These are phyloP conservation scores for Moesziomyces aphidis DNA, from an alignment of 1,284 basidiomycete genomes.

Conservation along the genomic window DNA sequence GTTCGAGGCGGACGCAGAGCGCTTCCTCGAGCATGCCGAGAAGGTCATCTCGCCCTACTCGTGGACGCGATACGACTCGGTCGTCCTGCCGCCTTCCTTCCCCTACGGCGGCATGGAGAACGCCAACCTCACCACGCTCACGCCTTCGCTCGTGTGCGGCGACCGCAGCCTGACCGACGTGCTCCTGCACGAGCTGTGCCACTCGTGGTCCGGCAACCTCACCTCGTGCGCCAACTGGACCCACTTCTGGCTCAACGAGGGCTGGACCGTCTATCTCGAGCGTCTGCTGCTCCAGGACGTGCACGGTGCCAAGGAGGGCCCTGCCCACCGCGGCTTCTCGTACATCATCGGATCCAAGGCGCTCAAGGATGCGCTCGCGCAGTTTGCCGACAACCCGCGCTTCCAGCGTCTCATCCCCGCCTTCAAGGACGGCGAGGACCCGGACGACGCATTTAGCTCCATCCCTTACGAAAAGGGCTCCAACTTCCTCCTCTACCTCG, in stretches of 20 bases:
- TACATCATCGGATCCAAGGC: slow-evolving; percentile 81
- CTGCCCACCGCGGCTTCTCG: slow-evolving; percentile 83
- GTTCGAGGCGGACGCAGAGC: slow-evolving; percentile 65
- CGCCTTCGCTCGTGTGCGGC: slow-evolving; percentile 63
- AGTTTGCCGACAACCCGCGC: slow-evolving; percentile 71
- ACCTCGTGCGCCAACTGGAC: slow-evolving; percentile 66
- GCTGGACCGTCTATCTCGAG: slow-evolving; percentile 95
- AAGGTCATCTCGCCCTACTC: slow-evolving; percentile 73
- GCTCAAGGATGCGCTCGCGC: slow-evolving; percentile 78
- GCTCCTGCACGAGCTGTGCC: slow-evolving; percentile 70
- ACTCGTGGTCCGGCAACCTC: slow-evolving; percentile 65
- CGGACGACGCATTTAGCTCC: slow-evolving; percentile 70
- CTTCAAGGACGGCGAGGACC: slow-evolving; percentile 82
- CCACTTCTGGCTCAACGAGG: slow-evolving; percentile 69
- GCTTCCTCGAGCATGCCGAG: slow-evolving; percentile 65
- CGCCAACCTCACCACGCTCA: slow-evolving; percentile 65
- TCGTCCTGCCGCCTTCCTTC: slow-evolving; percentile 94
- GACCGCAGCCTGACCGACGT: slow-evolving; percentile 63
- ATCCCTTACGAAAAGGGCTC: slow-evolving; percentile 82
- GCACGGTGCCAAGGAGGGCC: slow-evolving; percentile 72
- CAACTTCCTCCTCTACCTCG: slow-evolving; percentile 77
- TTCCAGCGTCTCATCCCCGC: slow-evolving; percentile 88
- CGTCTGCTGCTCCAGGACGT: slow-evolving; percentile 81
- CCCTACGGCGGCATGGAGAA: slow-evolving; percentile 74
- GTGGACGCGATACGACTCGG: slow-evolving; percentile 89